Conservation (phyloP, 805 yeast species). For the Sugiyamaella americana region DNA sequence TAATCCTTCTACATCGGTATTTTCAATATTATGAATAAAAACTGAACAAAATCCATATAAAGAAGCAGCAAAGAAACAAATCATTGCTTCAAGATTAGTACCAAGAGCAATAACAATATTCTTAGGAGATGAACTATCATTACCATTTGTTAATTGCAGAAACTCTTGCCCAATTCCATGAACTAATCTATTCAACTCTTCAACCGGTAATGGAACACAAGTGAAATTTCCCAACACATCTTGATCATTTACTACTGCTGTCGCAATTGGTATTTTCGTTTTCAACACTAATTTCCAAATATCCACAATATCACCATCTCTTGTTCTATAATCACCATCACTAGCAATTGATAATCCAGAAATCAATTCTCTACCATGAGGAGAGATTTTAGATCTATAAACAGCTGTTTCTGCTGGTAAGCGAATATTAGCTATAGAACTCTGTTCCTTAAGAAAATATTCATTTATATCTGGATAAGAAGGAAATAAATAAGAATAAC, state of each 20-base stretch:
- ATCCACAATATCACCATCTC: slow-evolving; percentile 74
- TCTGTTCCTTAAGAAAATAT: slow-evolving; percentile 42
- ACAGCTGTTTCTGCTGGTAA: slow-evolving; percentile 64
- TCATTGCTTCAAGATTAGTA: slow-evolving; percentile 3
- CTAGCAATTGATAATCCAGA: slow-evolving; percentile 56
- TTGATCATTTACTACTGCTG: background rate
- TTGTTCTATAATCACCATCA: slow-evolving; percentile 44
- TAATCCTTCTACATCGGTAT: background rate
- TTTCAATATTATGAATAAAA: background rate
- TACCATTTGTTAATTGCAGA: background rate
- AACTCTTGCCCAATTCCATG: slow-evolving; percentile 1
- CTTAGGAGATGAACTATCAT: background rate
- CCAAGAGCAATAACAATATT: slow-evolving; percentile 2
- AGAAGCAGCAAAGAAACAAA: slow-evolving; percentile 7
- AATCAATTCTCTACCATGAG: slow-evolving; percentile 61
- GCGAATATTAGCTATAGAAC: slow-evolving; percentile 61
- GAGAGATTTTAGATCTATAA: slow-evolving; percentile 67
- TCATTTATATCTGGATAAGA: slow-evolving; percentile 34
- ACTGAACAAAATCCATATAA: slow-evolving; percentile 5
- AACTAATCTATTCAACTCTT: slow-evolving; percentile 2
- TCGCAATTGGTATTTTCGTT: background rate
- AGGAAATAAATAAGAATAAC: slow-evolving; percentile 18
- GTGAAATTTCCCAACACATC: background rate
- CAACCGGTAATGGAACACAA: background rate
- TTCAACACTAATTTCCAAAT: slow-evolving; percentile 45